Conservation (phyloP, 805 yeast species). For the Ogataea degrootiae region DNA sequence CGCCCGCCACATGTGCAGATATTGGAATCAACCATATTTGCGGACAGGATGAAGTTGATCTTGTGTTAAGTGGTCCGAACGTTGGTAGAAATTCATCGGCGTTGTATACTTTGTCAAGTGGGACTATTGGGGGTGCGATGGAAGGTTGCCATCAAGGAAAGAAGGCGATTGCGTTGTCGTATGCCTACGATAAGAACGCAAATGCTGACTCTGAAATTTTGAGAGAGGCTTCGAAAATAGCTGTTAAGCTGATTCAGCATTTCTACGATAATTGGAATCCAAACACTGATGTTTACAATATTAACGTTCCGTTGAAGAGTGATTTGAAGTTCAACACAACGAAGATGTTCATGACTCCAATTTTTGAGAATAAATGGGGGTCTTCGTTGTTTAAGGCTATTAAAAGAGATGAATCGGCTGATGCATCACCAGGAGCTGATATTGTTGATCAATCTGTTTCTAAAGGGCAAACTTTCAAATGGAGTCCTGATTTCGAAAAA, state of each 20-base stretch:
- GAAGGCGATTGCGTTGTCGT: conserved; percentile 76
- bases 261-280: conserved; percentile 55
- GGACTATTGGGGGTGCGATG: conserved; percentile 96
- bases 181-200: conserved; percentile 59
- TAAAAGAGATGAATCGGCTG: conserved; percentile 1
- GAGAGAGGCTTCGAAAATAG: conserved; percentile 59
- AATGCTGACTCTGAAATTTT: conserved; percentile 47
- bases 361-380: conserved; percentile 77
- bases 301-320: conserved; percentile 75
- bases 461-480: conserved; percentile 50
- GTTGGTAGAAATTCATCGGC: conserved; percentile 92
- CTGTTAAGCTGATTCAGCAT: conserved; percentile 59
- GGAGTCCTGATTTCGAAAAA: conserved; percentile 79
- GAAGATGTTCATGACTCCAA: conserved; percentile 68
- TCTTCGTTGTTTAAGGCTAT: conserved; percentile 19
- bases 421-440: conserved; percentile 28
- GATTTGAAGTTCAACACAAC: conserved; percentile 50
- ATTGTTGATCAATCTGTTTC: conserved; percentile 44
- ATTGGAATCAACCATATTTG: conserved; percentile 76
- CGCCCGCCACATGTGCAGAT: conserved; percentile 95
- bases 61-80: conserved; percentile 93
- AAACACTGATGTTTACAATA: conserved; percentile 66
- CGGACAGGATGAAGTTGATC: conserved; percentile 58
- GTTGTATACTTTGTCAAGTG: conserved; percentile 83
- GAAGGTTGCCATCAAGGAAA: conserved; percentile 77